phyloP scores from a whole-genome alignment of 2,329 filamentous ascomycete genomes.

The Aureobasidium lini region DNA sequence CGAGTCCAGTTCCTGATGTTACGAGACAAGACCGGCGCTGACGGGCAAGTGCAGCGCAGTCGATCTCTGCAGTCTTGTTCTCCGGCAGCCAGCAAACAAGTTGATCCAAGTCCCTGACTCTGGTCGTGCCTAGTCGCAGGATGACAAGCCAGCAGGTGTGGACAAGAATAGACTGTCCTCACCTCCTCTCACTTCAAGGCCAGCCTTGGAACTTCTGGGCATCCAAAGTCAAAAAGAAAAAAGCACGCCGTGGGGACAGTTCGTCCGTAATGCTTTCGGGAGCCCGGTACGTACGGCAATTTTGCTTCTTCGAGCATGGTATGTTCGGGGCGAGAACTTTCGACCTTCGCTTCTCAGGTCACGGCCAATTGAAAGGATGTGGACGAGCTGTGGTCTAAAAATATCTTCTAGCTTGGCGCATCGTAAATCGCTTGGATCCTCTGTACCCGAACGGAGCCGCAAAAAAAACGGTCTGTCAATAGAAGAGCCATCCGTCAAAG shows the following conservation, averaged over 20 bases:
- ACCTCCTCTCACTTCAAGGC: not conserved
- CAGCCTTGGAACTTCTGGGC: not conserved
- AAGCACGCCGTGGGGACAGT: not conserved
- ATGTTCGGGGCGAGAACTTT: slow-evolving; percentile 1
- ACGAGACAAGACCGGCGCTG: not conserved
- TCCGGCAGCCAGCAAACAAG: not conserved
- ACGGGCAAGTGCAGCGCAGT: not conserved
- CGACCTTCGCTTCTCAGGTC: not conserved
- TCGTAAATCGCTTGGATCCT: not conserved
- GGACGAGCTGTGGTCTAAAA: slow-evolving; percentile 4
- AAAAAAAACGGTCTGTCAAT: slow-evolving; percentile 6
- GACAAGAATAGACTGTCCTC: slow-evolving; percentile 4
- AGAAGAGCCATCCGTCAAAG: slow-evolving; percentile 1
- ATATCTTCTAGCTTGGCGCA: not conserved
- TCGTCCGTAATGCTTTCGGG: not conserved
- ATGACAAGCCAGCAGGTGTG: not conserved
- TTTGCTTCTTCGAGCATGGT: not conserved
- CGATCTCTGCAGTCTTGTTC: not conserved
- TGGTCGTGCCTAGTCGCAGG: not conserved
- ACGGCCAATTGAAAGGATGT: not conserved
- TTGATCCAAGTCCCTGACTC: not conserved
- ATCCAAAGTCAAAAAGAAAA: not conserved
- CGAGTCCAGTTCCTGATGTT: slow-evolving; percentile 1
- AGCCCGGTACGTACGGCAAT: not conserved
- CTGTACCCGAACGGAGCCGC: not conserved